These are phyloP conservation scores for Parietaria judaica DNA, from an alignment of 306 rosid genomes.

Conservation along the genomic window DNA sequence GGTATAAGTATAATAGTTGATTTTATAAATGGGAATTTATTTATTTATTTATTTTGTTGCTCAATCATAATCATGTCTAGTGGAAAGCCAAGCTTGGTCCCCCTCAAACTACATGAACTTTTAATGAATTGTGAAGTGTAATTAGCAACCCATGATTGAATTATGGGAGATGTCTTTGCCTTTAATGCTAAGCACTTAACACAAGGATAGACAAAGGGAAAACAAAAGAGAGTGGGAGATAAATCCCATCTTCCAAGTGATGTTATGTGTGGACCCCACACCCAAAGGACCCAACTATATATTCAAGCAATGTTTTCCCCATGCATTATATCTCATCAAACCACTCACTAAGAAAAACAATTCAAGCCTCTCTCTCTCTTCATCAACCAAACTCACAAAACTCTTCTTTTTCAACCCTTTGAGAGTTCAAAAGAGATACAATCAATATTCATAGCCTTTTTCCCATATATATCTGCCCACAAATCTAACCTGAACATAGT, in stretches of 20 bases:
- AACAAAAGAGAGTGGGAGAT: constrained; percentile 15
- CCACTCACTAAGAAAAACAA: constrained; percentile 20
- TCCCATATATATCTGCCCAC: neutral
- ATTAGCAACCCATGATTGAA: constrained; percentile 25
- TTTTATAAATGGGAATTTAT: neutral
- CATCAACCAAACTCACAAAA: constrained; percentile 1
- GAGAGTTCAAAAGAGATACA: constrained; percentile 5
- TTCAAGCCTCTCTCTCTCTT: neutral
- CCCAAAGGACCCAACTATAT: constrained; percentile 11
- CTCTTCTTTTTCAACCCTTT: neutral
- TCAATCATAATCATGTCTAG: neutral
- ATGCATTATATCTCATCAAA: constrained; percentile 14
- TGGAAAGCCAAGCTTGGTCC: constrained; percentile 8
- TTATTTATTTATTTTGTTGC: neutral
- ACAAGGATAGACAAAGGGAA: constrained; percentile 27
- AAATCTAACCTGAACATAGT: neutral
- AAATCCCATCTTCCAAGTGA: constrained; percentile 21
- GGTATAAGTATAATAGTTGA: no score
- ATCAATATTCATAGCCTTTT: neutral
- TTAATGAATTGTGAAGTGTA: neutral
- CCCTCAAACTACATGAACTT: neutral
- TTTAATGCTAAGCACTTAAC: constrained; percentile 21
- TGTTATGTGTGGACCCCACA: constrained; percentile 40
- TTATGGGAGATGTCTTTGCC: constrained; percentile 34
- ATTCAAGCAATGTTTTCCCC: constrained; percentile 23